Percentiles rank a stretch among this genome's conserved stretches.
phyloP scores from a whole-genome alignment of 2,329 filamentous ascomycete genomes.

The Beauveria pseudobassiana region DNA sequence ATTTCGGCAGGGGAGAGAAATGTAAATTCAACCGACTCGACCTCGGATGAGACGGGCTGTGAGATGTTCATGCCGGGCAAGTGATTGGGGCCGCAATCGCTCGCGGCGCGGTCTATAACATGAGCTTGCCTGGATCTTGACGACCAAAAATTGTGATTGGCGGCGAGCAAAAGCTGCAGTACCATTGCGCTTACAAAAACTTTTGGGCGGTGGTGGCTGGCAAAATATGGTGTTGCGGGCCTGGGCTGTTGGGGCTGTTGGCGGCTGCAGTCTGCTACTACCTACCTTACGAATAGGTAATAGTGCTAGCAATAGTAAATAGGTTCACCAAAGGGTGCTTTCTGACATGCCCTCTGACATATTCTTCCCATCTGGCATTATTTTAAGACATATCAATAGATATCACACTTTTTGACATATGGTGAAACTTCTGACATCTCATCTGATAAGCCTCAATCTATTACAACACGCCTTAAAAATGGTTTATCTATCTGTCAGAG shows the following conservation, averaged over 20 bases:
- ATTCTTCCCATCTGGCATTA: no score
- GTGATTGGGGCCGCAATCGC: slow-evolving; percentile 9
- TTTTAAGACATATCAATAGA: no score
- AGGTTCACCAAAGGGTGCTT: no score
- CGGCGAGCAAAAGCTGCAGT: slow-evolving; percentile 12
- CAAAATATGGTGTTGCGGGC: slow-evolving; percentile 20
- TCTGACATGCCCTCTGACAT: no score
- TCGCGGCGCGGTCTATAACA: slow-evolving; percentile 8
- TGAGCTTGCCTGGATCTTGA: slow-evolving; percentile 7
- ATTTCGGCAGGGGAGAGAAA: slow-evolving; percentile 80
- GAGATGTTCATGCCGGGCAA: slow-evolving; percentile 56
- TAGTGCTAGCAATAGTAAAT: no score
- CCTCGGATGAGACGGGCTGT: slow-evolving; percentile 74
- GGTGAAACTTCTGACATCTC: no score
- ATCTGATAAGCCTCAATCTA: no score
- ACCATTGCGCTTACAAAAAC: slow-evolving; percentile 14
- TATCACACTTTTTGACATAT: no score
- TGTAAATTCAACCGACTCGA: slow-evolving; percentile 83
- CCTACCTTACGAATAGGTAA: no score
- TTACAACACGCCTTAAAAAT: no score
- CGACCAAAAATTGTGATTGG: slow-evolving; percentile 4
- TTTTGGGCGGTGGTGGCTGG: slow-evolving; percentile 18
- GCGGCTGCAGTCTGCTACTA: background rate
- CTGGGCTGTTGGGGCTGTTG: background rate
- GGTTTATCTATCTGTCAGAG: no score